These are phyloP conservation scores for Colletotrichum higginsianum DNA, from an alignment of 2,329 filamentous ascomycete genomes.

Conservation along the genomic window DNA sequence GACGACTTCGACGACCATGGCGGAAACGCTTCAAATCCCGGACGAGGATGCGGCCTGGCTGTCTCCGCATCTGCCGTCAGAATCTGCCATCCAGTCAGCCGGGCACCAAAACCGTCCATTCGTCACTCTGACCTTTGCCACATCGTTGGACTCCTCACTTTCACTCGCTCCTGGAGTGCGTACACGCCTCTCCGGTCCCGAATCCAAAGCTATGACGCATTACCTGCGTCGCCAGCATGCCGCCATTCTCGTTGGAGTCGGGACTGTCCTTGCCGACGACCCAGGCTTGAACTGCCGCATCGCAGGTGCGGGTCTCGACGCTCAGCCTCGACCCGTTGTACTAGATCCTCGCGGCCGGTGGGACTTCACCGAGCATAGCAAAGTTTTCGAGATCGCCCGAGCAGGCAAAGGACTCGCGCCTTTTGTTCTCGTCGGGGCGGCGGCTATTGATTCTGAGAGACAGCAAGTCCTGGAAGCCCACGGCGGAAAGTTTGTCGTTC, in stretches of 20 bases:
- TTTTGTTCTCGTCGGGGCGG: conserved; percentile 74
- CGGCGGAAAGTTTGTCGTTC: conserved; percentile 67
- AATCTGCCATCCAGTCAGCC: conserved; percentile 25
- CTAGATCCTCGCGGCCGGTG: conserved; percentile 86
- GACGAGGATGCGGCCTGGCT: conserved; percentile 47
- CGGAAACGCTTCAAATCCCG: conserved; percentile 45
- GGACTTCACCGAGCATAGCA: conserved; percentile 71
- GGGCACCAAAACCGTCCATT: conserved; percentile 55
- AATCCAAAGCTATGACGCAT: conserved; percentile 94
- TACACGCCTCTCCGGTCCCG: conserved; percentile 85
- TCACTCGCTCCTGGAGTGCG: conserved; percentile 84
- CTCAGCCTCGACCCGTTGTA: conserved; percentile 85
- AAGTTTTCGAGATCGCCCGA: conserved; percentile 76
- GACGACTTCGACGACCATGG: conserved; percentile 43
- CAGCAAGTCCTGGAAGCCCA: conserved; percentile 59
- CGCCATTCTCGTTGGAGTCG: conserved; percentile 87
- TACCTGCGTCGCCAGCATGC: conserved; percentile 86
- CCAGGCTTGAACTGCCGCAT: conserved; percentile 89
- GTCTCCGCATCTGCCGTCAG: conserved; percentile 49
- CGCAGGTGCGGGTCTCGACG: conserved; percentile 65
- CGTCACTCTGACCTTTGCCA: conserved; percentile 90
- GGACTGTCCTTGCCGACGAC: conserved; percentile 87
- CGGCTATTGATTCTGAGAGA: conserved; percentile 57
- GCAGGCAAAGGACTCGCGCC: conserved; percentile 80
- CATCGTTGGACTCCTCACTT: conserved; percentile 87